phyloP scores from a whole-genome alignment of 495 filamentous ascomycete species.

The Terfezia boudieri region DNA sequence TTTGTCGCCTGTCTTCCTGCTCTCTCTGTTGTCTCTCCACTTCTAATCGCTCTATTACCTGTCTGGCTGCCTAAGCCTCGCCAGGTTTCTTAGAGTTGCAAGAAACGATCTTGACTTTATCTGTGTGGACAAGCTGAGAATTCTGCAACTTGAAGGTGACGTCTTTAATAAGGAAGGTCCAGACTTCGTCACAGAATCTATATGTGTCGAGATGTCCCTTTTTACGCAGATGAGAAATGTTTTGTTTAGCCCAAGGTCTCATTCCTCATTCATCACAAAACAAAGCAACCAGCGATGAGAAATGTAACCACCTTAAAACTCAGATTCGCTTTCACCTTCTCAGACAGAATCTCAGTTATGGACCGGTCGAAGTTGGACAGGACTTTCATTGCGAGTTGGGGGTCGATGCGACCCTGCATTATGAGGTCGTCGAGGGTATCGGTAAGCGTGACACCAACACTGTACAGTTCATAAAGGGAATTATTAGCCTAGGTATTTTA shows the following conservation, averaged over 20 bases:
- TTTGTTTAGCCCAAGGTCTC: neutral
- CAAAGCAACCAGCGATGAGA: neutral
- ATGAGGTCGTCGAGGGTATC: constrained; percentile 95
- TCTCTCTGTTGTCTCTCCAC: too few species aligned
- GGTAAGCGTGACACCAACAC: constrained; percentile 73
- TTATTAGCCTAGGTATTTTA: constrained; percentile 9
- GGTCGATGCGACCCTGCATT: constrained; percentile 77
- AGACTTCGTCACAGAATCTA: constrained; percentile 99
- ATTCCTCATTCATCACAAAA: neutral
- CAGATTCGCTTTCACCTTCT: constrained; percentile 75
- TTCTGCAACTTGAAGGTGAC: constrained; percentile 89
- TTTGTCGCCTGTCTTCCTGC: too few species aligned
- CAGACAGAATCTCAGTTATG: constrained; percentile 67
- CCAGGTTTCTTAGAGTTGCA: constrained; percentile 75
- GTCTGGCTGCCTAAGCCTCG: constrained; percentile 20
- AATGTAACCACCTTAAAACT: constrained; percentile 64
- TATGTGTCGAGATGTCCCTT: constrained; percentile 97
- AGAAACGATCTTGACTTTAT: constrained; percentile 93
- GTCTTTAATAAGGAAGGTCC: constrained; percentile 98
- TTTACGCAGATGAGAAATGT: neutral
- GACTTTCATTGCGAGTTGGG: constrained; percentile 96
- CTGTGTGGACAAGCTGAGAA: constrained; percentile 33
- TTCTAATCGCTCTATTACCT: too few species aligned
- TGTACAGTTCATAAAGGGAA: constrained; percentile 22
- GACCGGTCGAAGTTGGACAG: constrained; percentile 76